phyloP scores from a whole-genome alignment of 1,139 yeast species.

The Geotrichum phurueaensis region DNA sequence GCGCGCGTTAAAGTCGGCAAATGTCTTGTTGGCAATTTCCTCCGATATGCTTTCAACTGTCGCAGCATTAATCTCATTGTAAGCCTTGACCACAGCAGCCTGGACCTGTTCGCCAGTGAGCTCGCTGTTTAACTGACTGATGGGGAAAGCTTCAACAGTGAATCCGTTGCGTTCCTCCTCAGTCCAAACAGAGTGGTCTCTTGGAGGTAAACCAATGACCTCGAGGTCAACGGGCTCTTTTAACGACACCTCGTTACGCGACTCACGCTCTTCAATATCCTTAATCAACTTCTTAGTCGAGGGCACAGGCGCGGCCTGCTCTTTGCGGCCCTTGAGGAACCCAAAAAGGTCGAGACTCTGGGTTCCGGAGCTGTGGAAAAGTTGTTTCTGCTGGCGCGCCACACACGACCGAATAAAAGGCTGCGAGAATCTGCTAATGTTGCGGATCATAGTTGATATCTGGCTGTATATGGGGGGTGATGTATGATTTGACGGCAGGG shows the following conservation, averaged over 20 bases:
- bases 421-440: background rate
- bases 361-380: background rate
- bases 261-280: constrained; percentile 14
- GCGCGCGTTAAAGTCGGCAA: constrained; percentile 33
- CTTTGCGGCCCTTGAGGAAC: background rate
- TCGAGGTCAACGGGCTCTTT: constrained; percentile 15
- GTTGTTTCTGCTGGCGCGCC: background rate
- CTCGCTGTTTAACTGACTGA: constrained; percentile 3
- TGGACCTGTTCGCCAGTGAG: constrained; percentile 12
- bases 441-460: background rate
- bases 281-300: constrained; percentile 10
- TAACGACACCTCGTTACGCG: constrained; percentile 10
- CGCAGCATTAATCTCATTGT: constrained; percentile 3
- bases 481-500: background rate
- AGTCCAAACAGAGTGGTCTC: constrained; percentile 6
- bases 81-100: constrained; percentile 4
- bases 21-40: background rate
- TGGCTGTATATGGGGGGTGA: background rate
- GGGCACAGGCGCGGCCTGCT: background rate
- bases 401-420: background rate
- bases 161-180: constrained; percentile 12
- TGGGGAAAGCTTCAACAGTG: constrained; percentile 14
- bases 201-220: constrained; percentile 16
- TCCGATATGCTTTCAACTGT: background rate
- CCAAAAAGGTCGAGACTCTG: background rate